Evolutionary conservation across 2,329 filamentous ascomycete species (phyloP).

Genomic region (Cladosporium sp.): DNA sequence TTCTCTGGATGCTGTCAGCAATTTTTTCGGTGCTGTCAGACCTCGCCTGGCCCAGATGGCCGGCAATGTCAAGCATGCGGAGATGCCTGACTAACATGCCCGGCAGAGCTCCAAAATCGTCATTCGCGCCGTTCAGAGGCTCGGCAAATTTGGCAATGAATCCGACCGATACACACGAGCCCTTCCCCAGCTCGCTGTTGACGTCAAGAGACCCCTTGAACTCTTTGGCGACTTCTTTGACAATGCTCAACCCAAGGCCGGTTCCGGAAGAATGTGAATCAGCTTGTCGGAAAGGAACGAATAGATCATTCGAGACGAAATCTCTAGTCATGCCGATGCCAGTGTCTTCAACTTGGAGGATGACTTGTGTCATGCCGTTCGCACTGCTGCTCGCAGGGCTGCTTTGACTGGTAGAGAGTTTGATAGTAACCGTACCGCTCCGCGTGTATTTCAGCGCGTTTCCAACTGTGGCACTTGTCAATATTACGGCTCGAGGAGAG

Average conservation of each 20-base stretch:
- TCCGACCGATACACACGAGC: slow-evolving; percentile 18
- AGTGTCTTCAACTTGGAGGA: slow-evolving; percentile 25
- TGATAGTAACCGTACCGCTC: slow-evolving; percentile 34
- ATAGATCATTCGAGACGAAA: slow-evolving; percentile 30
- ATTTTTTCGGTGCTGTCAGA: not conserved
- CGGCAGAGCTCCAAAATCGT: not conserved
- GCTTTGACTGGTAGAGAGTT: slow-evolving; percentile 15
- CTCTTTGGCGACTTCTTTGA: slow-evolving; percentile 27
- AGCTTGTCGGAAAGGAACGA: slow-evolving; percentile 33
- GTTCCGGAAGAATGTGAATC: slow-evolving; percentile 31
- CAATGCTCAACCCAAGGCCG: slow-evolving; percentile 33
- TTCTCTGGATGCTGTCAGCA: not conserved
- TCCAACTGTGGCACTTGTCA: slow-evolving; percentile 28
- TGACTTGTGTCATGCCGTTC: not conserved
- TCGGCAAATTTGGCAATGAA: not conserved
- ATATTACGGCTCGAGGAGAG: not conserved
- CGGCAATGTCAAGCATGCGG: not conserved
- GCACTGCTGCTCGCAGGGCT: no score
- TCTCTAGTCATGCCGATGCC: slow-evolving; percentile 32
- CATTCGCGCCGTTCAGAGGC: not conserved
- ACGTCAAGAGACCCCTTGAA: slow-evolving; percentile 26
- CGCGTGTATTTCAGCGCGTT: slow-evolving; percentile 47
- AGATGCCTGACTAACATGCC: not conserved
- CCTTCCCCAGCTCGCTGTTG: slow-evolving; percentile 24
- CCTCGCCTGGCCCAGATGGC: not conserved